phyloP scores from a whole-genome alignment of 176 grass and related monocot genomes.

The Zea mays region Zm-B73-REFERENCE-NAM-5.0 NC_050097.1:236995001-236995500 shows the following conservation, averaged over 20 bases:
- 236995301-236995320: constrained; percentile 18
- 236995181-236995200: constrained; percentile 1
- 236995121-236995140: too few relatives aligned
- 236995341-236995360: constrained; percentile 94
- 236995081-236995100: too few relatives aligned
- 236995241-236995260: not conserved
- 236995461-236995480: constrained; percentile 90
- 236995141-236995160: too few relatives aligned
- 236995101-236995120: too few relatives aligned
- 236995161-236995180: too few relatives aligned
- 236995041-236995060: too few relatives aligned
- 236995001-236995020: too few relatives aligned
- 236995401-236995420: constrained; percentile 79
- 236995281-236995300: not conserved
- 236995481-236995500: constrained; percentile 90
- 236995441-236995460: constrained; percentile 93
- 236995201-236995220: not conserved
- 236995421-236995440: constrained; percentile 77
- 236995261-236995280: constrained; percentile 17
- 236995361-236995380: constrained; percentile 90
- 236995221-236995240: not conserved
- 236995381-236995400: constrained; percentile 76
- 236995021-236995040: too few relatives aligned
- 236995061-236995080: too few relatives aligned
- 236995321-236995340: constrained; percentile 73